phyloP scores from a whole-genome alignment of 208 protist species.

The Endotrypanum monterogeii region DNA sequence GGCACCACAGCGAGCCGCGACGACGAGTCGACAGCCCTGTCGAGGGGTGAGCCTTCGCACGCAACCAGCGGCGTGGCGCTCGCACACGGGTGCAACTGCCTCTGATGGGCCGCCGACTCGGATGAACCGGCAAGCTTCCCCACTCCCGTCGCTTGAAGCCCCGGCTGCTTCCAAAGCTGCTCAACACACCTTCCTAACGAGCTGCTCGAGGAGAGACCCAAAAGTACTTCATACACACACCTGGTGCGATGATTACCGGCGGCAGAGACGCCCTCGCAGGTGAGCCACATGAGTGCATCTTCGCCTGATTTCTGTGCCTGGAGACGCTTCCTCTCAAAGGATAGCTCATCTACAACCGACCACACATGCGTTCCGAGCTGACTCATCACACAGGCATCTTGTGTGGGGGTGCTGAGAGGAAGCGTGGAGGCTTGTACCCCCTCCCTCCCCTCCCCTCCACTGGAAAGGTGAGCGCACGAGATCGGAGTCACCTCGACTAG shows the following conservation, averaged over 20 bases:
- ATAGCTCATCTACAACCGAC: slow-evolving; percentile 20
- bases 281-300: slow-evolving; percentile 19
- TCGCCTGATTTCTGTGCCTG: slow-evolving; percentile 8
- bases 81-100: background rate
- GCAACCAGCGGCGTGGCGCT: background rate
- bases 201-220: slow-evolving; percentile 21
- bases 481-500: slow-evolving; percentile 26
- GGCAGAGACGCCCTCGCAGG: slow-evolving; percentile 3
- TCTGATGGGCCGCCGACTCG: background rate
- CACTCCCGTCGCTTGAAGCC: background rate
- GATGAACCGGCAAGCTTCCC: background rate
- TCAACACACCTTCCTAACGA: slow-evolving; percentile 5
- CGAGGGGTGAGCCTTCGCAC: background rate
- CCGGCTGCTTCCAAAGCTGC: slow-evolving; percentile 3
- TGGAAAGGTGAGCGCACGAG: background rate
- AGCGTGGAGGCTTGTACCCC: background rate
- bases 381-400: slow-evolving; percentile 3
- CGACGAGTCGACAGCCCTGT: background rate
- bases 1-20: background rate
- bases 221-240: slow-evolving; percentile 3
- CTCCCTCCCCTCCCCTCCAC: background rate
- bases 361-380: slow-evolving; percentile 18
- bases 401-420: background rate
- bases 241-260: background rate
- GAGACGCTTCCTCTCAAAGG: slow-evolving; percentile 6